Evolutionary conservation across 106 monocot species (phyloP).

Genomic region (Dioscorea zingiberensis): DNA sequence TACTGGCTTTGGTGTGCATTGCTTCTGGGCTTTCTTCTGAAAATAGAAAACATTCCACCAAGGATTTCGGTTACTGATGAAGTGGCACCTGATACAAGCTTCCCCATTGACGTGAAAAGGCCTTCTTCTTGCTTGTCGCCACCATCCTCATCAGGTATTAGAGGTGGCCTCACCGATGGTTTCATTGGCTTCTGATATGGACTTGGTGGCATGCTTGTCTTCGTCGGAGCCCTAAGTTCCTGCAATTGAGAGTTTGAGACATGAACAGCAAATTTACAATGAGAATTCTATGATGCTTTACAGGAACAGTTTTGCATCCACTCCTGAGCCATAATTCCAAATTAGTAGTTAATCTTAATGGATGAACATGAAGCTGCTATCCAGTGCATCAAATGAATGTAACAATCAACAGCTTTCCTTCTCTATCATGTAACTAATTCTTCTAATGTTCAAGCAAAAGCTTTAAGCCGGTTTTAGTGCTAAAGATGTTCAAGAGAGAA

Average conservation of each 20-base stretch:
- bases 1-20: slow-evolving; percentile 20
- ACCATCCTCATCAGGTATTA: slow-evolving; percentile 56
- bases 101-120: slow-evolving; percentile 53
- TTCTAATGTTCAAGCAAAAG: too few species aligned
- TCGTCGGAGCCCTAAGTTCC: slow-evolving; percentile 45
- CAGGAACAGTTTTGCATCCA: too few species aligned
- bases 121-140: slow-evolving; percentile 65
- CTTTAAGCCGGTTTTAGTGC: too few species aligned
- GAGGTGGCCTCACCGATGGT: slow-evolving; percentile 48
- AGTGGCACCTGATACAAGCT: slow-evolving; percentile 41
- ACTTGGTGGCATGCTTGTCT: slow-evolving; percentile 28
- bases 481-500: too few species aligned
- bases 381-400: too few species aligned
- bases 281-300: too few species aligned
- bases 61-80: slow-evolving; percentile 44
- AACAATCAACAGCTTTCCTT: too few species aligned
- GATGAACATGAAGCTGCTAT: too few species aligned
- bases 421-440: too few species aligned
- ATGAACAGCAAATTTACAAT: not conserved
- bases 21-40: slow-evolving; percentile 31
- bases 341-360: too few species aligned
- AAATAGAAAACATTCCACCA: slow-evolving; percentile 25
- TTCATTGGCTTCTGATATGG: slow-evolving; percentile 68
- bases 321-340: too few species aligned
- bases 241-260: slow-evolving; percentile 9